Base-by-base conservation (phyloP, 805 yeast genomes). In the Candida sithepensis region DNA sequence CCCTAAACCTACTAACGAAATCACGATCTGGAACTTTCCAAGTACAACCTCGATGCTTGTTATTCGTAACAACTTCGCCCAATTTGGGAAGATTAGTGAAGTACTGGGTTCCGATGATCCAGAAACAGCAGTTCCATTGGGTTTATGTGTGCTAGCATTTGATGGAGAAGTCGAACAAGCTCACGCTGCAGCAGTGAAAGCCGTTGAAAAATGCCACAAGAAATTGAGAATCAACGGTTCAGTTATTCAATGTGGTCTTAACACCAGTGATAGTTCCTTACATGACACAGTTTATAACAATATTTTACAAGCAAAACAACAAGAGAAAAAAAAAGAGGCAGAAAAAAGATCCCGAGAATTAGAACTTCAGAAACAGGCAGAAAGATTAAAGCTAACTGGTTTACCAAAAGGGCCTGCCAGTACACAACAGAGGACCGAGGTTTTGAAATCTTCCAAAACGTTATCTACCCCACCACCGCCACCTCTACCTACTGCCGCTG, bases 81-180 rank as follows among this genome's bases (percentile, higher is more conserved):
- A 75, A 21, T 85, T 71, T 65, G 96, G 96, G 3, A 75, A 74
- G 26, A 72, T 90, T 3, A 72, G 75, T 23, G 81, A 79, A 36
- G 67, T 85, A 42, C 77, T 78, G 49, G 71, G 81, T 49, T 70
- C 84, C 9, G 78, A 75, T 47, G 94, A 90, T 59, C 88, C 92
- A 0, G 71, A 73, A 20, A 82, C 87, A 39, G 96, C 90, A 2
- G 85, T 83, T 18, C 91, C 96, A 0, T 64, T 90, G 37, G 94
- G 96, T 9, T 70, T 89, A 20, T 84, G 84, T 43, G 67, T 78
- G 19, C 70, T 88, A 44, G 71, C 76, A 49, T 90, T 76, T 65
- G 82, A 74, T 48, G 88, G 88, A 2, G 69, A 80, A 16, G 48
- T 64, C n/a, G 76, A 72, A 21, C 55, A 59, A n/a, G 78, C 84